Evolutionary conservation across 768 basidiomycete species (phyloP), one percentile per base, ranked within the genome.

Genomic region (Hygrophorus pudorinus): DNA sequence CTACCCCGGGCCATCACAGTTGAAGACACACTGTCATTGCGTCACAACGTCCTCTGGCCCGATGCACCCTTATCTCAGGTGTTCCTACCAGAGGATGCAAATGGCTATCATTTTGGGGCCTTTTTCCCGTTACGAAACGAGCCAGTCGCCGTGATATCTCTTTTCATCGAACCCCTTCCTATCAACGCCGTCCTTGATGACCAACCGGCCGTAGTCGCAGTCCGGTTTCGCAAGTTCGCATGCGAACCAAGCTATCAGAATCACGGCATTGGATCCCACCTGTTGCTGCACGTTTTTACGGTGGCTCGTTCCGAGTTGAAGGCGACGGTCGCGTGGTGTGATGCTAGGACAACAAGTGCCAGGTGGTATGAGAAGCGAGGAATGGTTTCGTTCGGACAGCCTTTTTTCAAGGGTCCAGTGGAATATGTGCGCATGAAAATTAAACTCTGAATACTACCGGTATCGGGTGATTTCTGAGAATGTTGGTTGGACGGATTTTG

Each of bases 161-260:
- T 78, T 21, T 79, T 81, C 59, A 51, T 61, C 33, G 73, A 75
- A 47, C 49, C 61, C 18, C 46, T 70, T 29, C 63, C 64, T 55
- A 59, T 63, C 56, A 57, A 61, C 56, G 53, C 46, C 21, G 24
- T 16, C n/a, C 37, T 38, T 37, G 20, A 55, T 48, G 42, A 52
- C 21, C 20, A 42, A 27, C 29, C 7, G n/a, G 40, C n/a, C 46
- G 37, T 18, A 34, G 41, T 45, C 18, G 12, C 38, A 8, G 67
- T 68, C 16, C 69, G 75, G 21, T 79, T 80, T 60, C 65, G 76
- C 48, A 81, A 80, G 54, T 81, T 81, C 53, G 73, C 78, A 13
- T 81, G 75, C 58, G 63, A 70, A 36, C 62, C 66, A 27, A 49
- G 56, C n/a, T 65, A 67, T 53, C 78, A 78, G 59, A 65, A 71